A percentile compares a stretch with the other conserved stretches of the same genome.
Conservation (phyloP, 2,329 filamentous ascomycete genomes). For the Claviceps sorghi region DNA sequence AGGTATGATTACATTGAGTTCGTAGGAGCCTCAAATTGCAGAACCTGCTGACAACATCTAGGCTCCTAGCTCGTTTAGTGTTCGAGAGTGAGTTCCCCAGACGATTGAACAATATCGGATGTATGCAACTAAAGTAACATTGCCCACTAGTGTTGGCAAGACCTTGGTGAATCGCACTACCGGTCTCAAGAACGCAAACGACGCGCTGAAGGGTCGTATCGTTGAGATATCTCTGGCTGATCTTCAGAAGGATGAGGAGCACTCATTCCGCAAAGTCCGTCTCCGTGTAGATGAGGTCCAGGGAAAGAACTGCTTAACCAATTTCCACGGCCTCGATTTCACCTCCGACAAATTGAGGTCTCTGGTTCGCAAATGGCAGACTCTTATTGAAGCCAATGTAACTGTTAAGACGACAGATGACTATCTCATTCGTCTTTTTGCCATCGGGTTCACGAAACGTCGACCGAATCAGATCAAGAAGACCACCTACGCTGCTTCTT, state of each 20-base stretch:
- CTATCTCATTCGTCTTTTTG: slow-evolving; percentile 97
- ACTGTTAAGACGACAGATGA: slow-evolving; percentile 99
- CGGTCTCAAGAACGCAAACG: slow-evolving; percentile 99
- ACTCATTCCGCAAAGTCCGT: slow-evolving; percentile 99
- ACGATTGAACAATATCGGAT: background rate
- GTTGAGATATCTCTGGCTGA: slow-evolving; percentile 98
- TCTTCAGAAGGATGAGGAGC: slow-evolving; percentile 99
- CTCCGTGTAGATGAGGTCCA: slow-evolving; percentile 97
- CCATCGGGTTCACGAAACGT: slow-evolving; percentile 98
- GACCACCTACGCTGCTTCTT: slow-evolving; percentile 95
- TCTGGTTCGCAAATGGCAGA: slow-evolving; percentile 98
- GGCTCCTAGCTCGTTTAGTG: slow-evolving; percentile 90
- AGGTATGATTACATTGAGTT: slow-evolving; percentile 40
- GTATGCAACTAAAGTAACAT: slow-evolving; percentile 1
- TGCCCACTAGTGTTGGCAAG: slow-evolving; percentile 72
- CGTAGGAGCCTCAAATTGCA: background rate
- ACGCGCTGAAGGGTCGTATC: slow-evolving; percentile 95
- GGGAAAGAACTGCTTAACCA: slow-evolving; percentile 99
- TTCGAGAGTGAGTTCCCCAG: slow-evolving; percentile 68
- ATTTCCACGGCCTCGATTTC: slow-evolving; percentile 99
- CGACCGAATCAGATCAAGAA: slow-evolving; percentile 99
- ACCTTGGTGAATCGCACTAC: slow-evolving; percentile 98
- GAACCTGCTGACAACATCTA: slow-evolving; percentile 19
- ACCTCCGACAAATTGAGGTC: slow-evolving; percentile 99
- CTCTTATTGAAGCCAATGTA: slow-evolving; percentile 97